phyloP scores from a whole-genome alignment of 495 filamentous ascomycete species.

The Aspergillus olivimuriae region DNA sequence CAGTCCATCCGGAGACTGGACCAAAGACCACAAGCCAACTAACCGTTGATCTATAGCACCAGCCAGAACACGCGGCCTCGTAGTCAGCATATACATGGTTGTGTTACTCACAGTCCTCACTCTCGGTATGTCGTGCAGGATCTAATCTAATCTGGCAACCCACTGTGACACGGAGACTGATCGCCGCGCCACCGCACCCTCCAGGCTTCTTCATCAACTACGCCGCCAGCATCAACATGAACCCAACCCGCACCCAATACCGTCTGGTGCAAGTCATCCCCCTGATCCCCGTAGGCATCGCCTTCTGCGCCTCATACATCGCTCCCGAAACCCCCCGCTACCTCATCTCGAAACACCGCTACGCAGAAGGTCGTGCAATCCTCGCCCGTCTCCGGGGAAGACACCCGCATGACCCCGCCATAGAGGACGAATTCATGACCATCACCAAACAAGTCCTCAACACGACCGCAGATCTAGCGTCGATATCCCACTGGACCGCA shows the following conservation, averaged over 20 bases:
- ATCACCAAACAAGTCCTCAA: slow-evolving; percentile 29
- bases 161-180: no score
- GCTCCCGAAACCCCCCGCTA: slow-evolving; percentile 39
- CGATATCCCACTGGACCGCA: slow-evolving; percentile 32
- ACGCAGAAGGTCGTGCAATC: slow-evolving; percentile 25
- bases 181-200: not conserved
- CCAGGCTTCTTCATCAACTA: slow-evolving; percentile 46
- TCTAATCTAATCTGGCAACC: not conserved
- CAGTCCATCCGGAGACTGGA: not conserved
- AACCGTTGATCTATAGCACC: slow-evolving; percentile 23
- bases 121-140: slow-evolving; percentile 25
- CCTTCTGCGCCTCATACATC: slow-evolving; percentile 29
- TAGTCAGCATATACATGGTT: slow-evolving; percentile 47
- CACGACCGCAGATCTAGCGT: slow-evolving; percentile 19
- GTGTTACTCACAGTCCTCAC: slow-evolving; percentile 32
- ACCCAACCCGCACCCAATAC: slow-evolving; percentile 33
- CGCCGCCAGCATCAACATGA: slow-evolving; percentile 34
- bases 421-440: slow-evolving; percentile 30
- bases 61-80: slow-evolving; percentile 39
- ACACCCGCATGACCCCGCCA: slow-evolving; percentile 19
- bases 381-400: slow-evolving; percentile 37
- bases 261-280: slow-evolving; percentile 40
- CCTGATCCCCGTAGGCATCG: slow-evolving; percentile 33
- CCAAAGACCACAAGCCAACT: not conserved
- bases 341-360: slow-evolving; percentile 30